Evolutionary conservation across 1,284 basidiomycete genomes (phyloP), one percentile per base, ranked within the genome.

Genomic region (Pulchroboletus neoregius): DNA sequence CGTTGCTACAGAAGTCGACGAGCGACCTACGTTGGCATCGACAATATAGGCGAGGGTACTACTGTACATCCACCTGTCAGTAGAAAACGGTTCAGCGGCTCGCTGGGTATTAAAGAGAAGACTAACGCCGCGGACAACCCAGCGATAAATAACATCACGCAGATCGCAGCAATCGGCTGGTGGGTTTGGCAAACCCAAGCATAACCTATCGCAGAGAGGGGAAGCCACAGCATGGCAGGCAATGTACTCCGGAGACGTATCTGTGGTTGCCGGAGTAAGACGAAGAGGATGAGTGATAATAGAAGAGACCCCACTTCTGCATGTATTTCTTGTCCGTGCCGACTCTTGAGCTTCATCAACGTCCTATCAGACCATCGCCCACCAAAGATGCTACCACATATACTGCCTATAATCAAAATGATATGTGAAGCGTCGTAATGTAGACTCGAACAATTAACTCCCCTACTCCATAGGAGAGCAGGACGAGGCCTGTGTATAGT

Each of bases 361-460:
- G 79, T 72, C 43, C 68, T 65, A 63, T 95, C 92, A 2, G 85
- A 89, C 70, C 81, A 90, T n/a, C 80, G 70, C 0, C 92, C 92
- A 8, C 91, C 92, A 0, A 86, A 53, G 9, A 92, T 54, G 45
- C 82, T 86, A 5, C 91, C 91, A 1, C 69, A 57, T 34, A 91
- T 72, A 54, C 76, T 80, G 1, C 89, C 89, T 65, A 69, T 28
- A 16, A 24, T 9, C n/a, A 23, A n/a, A 13, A 15, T 30, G 34
- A 3, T 15, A 20, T 22, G 36, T 47, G 24, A 39, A 31, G 10
- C 39, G 6, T 18, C n/a, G 5, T 20, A 24, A 36, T 43, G 39
- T 15, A 28, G 22, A 39, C 31, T 35, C 26, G 13, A 32, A 18
- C 10, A 32, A 37, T 9, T 22, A n/a, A 40, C 73, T 18, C 52